Base-by-base conservation (phyloP, 352 stramenopile genomes). In the Peronospora farinosa region DNA sequence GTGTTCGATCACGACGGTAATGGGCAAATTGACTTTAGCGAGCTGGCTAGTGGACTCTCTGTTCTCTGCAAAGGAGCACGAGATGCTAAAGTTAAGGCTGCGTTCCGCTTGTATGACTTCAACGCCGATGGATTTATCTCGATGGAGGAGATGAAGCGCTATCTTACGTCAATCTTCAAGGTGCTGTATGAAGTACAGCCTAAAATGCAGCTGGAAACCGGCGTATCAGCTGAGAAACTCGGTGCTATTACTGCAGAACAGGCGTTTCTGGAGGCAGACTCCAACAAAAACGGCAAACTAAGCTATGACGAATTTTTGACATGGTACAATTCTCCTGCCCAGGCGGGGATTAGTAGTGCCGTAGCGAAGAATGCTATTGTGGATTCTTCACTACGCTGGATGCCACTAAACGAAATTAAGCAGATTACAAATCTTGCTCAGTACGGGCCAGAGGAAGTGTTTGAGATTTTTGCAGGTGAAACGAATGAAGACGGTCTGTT, bases 241-340 rank as follows among this genome's bases (percentile, higher is more conserved):
- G 85, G 78, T 1, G 32, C 63, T n/a, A 77, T 92, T 28, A 95
- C 84, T 0, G 82, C 84, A 2, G 79, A 92, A 46, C 80, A 93
- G 43, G 85, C 79, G 7, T 95, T 95, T 52, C 36, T 84, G 7
- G 82, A 95, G 69, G 84, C 84, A 6, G 80, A 95, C 32, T 54
- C 67, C 1, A 86, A 93, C 35, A 55, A 76, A 23, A 80, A 95
- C 40, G 84, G 82, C 17, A 86, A 90, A 31, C 54, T 95, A 12
- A 91, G 79, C 43, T 92, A 92, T 43, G 78, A 95, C 23, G 84
- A 95, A 36, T 95, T 95, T 41, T 58, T 89, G 41, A 78, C 59
- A 8, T 95, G 85, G 85, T 95, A 93, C 58, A 86, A 78, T 40
- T 82, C 74, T 11, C 72, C 78, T 1, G 75, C 74, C 2, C 74